phyloP scores from a whole-genome alignment of 2,329 filamentous ascomycete species.

The Aspergillus ochraceus region DNA sequence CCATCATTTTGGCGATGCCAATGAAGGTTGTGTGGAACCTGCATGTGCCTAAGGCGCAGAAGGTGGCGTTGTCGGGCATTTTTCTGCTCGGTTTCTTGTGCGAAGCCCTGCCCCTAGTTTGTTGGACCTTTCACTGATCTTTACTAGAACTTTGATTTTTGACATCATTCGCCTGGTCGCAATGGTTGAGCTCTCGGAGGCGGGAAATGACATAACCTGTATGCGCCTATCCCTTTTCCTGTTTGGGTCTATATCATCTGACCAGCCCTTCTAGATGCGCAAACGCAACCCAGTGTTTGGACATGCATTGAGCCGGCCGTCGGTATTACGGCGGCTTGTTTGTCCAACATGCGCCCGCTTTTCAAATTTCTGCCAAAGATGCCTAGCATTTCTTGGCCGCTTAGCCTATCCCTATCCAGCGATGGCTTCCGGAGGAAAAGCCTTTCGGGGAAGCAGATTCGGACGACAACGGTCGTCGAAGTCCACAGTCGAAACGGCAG shows the following conservation, averaged over 20 bases:
- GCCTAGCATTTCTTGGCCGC: too few species aligned
- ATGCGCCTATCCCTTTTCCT: neutral
- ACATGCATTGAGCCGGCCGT: constrained; percentile 32
- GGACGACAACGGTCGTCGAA: neutral
- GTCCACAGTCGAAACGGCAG: neutral
- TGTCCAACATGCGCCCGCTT: constrained; percentile 30
- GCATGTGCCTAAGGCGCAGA: constrained; percentile 23
- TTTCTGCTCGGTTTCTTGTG: constrained; percentile 28
- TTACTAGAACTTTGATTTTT: constrained; percentile 22
- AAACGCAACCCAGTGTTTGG: constrained; percentile 30
- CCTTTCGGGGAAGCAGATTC: neutral
- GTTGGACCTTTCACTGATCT: too few species aligned
- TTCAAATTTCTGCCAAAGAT: constrained; percentile 14
- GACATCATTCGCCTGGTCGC: constrained; percentile 28
- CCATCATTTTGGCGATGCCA: constrained; percentile 28
- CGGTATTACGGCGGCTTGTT: constrained; percentile 28
- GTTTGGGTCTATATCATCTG: neutral
- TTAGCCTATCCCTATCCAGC: too few species aligned
- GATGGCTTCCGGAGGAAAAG: too few species aligned
- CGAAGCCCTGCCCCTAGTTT: neutral
- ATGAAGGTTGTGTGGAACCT: constrained; percentile 27
- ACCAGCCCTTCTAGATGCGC: constrained; percentile 19
- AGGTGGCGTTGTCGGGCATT: constrained; percentile 24
- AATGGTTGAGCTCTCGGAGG: constrained; percentile 22
- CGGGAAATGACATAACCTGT: constrained; percentile 28